A percentile compares a stretch with the other conserved stretches of the same genome.
phyloP scores from a whole-genome alignment of 1,139 yeast species.

The Groenewaldozyma auringiensis region DNA sequence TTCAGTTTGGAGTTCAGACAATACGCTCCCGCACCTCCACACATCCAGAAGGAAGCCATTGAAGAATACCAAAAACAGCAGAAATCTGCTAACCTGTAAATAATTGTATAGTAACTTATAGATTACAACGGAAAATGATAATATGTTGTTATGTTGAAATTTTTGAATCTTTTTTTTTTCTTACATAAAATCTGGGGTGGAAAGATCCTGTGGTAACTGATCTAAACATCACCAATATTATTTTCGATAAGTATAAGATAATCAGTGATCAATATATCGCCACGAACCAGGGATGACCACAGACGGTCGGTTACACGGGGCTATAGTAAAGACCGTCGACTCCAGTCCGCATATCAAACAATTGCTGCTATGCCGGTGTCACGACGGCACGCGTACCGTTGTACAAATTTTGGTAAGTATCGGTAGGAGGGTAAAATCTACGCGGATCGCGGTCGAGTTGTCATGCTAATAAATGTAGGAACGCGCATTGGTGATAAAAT shows the following conservation, averaged over 20 bases:
- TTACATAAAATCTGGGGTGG: no score
- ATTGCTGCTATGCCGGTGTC: slow-evolving; percentile 3
- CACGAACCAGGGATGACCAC: background rate
- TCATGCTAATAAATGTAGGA: background rate
- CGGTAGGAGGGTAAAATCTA: background rate
- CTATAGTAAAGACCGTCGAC: background rate
- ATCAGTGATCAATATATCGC: no score
- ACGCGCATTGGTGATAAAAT: background rate
- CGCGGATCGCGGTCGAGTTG: background rate
- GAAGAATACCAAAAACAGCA: slow-evolving; percentile 68
- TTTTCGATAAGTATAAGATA: no score
- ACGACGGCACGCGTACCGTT: slow-evolving; percentile 1
- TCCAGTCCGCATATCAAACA: slow-evolving; percentile 3
- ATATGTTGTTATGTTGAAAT: no score
- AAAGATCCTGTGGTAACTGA: no score
- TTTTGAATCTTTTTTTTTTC: no score
- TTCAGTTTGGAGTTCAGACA: slow-evolving; percentile 90
- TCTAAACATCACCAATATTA: no score
- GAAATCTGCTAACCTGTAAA: slow-evolving; percentile 2
- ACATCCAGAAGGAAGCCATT: slow-evolving; percentile 81
- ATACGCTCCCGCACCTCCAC: slow-evolving; percentile 86
- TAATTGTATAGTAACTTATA: background rate
- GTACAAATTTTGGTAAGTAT: slow-evolving; percentile 1
- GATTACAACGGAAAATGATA: background rate
- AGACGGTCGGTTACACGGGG: background rate